These are phyloP conservation scores for Arthrobotrys conoides DNA, from an alignment of 2,329 filamentous ascomycete species.

Conservation along the genomic window DNA sequence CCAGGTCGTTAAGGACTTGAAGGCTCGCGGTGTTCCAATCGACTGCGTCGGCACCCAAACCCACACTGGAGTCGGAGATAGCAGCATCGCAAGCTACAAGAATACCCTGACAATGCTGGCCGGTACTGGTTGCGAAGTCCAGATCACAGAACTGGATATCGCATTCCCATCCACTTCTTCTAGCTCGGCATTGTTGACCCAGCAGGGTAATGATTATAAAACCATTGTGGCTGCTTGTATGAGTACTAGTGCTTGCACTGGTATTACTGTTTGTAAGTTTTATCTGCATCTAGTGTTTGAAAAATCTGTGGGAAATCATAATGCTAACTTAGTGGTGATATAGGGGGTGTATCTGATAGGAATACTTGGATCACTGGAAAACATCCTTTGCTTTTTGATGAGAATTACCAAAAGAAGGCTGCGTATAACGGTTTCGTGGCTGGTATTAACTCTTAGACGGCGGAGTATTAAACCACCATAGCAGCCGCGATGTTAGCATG, in stretches of 20 bases:
- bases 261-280: conserved; percentile 73
- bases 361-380: conserved; percentile 71
- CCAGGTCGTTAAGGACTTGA: conserved; percentile 49
- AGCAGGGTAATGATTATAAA: conserved; percentile 63
- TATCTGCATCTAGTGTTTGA: not conserved
- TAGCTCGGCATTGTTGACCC: conserved; percentile 63
- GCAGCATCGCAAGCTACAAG: conserved; percentile 66
- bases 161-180: conserved; percentile 72
- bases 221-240: conserved; percentile 73
- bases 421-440: conserved; percentile 66
- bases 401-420: conserved; percentile 69
- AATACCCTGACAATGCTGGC: conserved; percentile 62
- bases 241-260: conserved; percentile 74
- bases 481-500: too few relatives aligned
- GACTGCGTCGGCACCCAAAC: conserved; percentile 55
- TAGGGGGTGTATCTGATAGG: conserved; percentile 69
- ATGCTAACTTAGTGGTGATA: conserved; percentile 66
- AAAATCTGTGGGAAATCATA: not conserved
- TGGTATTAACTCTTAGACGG: conserved; percentile 49
- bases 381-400: conserved; percentile 70
- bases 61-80: conserved; percentile 64
- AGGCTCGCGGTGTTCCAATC: conserved; percentile 44
- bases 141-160: conserved; percentile 78
- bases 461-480: not conserved
- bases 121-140: conserved; percentile 71